Base-by-base conservation (phyloP, 1,284 basidiomycete genomes). In the Ceratobasidium sp. region DNA sequence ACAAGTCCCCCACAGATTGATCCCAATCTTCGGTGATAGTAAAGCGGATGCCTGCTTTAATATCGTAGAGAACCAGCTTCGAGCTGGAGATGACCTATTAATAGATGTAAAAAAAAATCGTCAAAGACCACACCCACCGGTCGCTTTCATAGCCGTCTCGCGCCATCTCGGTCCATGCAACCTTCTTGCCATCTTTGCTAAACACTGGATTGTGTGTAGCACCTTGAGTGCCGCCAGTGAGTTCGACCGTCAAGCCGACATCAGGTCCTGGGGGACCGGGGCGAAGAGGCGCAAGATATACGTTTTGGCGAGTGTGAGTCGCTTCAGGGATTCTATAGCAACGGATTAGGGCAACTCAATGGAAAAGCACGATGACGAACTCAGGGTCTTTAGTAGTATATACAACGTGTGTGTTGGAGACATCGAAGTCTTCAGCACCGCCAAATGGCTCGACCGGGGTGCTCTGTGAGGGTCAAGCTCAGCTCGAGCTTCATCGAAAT, bases 121-220 rank as follows among this genome's bases (percentile, higher is more conserved):
- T n/a, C n/a, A n/a, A n/a, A n/a, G n/a, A n/a, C n/a, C n/a, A n/a
- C 13, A 81, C 84, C 44, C 80, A 91, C 93, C 92, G 89, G 83
- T 94, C 94, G 70, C 93, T 89, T 85, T 98, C 96, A 82, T 97
- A 94, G 0, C 96, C 96, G 83, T 98, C 95, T 83, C 93, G 84
- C 66, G 92, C 91, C 80, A 96, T 89, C 85, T 98, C 93, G 55
- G 95, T 86, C 96, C 96, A 98, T 0, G 94, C 95, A 1, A 91
- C 90, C 84, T 93, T 94, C 75, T 88, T n/a, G n/a, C 92, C 94
- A 53, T 90, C 46, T 26, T 70, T 68, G 80, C 88, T 94, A 83
- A 97, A 92, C 1, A 90, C 89, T 0, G 95, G 92, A 46, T 85
- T 88, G 81, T 90, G 91, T 4, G 91, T 93, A 2, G 96, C 96